phyloP scores from a whole-genome alignment of 371 early-diverging fungal species.

The Globomyces sp. region DNA sequence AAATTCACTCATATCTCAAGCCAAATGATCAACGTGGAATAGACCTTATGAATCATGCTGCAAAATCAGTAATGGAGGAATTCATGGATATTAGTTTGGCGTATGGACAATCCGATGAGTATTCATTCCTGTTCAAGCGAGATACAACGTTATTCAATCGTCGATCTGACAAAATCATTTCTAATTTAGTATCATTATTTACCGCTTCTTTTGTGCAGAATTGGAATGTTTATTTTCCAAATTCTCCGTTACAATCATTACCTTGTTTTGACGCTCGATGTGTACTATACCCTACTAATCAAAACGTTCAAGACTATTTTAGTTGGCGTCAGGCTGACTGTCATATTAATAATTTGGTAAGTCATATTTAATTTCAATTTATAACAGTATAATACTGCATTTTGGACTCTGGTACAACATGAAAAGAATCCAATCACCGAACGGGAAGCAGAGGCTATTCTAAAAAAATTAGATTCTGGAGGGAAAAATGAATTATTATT shows the following conservation, averaged over 20 bases:
- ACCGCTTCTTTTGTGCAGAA: conserved; percentile 79
- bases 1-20: conserved; percentile 78
- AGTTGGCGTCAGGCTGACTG: conserved; percentile 96
- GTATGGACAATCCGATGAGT: conserved; percentile 96
- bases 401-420: conserved; percentile 83
- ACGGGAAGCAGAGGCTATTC: conserved; percentile 39
- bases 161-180: conserved; percentile 81
- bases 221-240: conserved; percentile 76
- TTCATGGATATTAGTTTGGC: conserved; percentile 80
- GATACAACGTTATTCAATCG: conserved; percentile 72
- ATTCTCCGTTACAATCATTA: conserved; percentile 63
- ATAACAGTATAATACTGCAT: conserved; percentile 89
- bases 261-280: conserved; percentile 91
- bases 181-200: conserved; percentile 81
- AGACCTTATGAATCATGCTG: conserved; percentile 82
- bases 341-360: conserved; percentile 48
- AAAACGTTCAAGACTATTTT: conserved; percentile 85
- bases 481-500: conserved; percentile 92
- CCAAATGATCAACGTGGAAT: conserved; percentile 89
- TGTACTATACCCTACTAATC: conserved; percentile 80
- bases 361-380: conserved; percentile 28
- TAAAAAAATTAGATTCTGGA: conserved; percentile 59
- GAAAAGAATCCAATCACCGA: conserved; percentile 26
- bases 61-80: conserved; percentile 72
- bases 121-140: conserved; percentile 76